Percentiles rank a stretch among this genome's conserved stretches.
Evolutionary conservation across 176 grass and related monocot genomes (phyloP).

Genomic region (Zea mays): DNA sequence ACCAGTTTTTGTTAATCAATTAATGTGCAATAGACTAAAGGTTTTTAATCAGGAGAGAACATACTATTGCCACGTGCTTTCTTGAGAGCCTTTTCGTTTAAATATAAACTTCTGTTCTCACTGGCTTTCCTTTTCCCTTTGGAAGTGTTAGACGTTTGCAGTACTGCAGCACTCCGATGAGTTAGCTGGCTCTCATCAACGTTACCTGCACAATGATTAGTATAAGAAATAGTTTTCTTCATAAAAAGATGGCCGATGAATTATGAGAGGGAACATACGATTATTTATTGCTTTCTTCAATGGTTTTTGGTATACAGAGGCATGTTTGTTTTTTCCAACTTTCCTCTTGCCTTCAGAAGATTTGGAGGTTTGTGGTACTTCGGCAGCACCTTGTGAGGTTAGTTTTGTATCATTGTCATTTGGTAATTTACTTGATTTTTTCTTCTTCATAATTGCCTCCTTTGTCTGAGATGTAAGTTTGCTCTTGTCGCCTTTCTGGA

Average conservation of each 20-base stretch:
- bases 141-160: slow-evolving; percentile 30
- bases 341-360: slow-evolving; percentile 44
- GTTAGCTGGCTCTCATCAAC: slow-evolving; percentile 27
- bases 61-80: slow-evolving; percentile 50
- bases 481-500: slow-evolving; percentile 32
- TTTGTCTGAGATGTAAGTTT: slow-evolving; percentile 17
- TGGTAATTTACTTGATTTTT: slow-evolving; percentile 30
- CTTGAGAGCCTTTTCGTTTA: slow-evolving; percentile 45
- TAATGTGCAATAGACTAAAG: neutral
- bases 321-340: slow-evolving; percentile 36
- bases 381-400: slow-evolving; percentile 10
- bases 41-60: slow-evolving; percentile 22
- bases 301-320: slow-evolving; percentile 32
- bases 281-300: slow-evolving; percentile 46
- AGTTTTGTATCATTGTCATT: slow-evolving; percentile 36
- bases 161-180: slow-evolving; percentile 13
- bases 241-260: slow-evolving; percentile 16
- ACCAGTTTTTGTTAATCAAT: slow-evolving; percentile 12
- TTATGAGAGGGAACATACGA: slow-evolving; percentile 35
- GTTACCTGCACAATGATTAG: slow-evolving; percentile 40
- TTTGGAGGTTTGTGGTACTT: slow-evolving; percentile 38
- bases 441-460: slow-evolving; percentile 36
- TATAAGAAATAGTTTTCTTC: slow-evolving; percentile 24
- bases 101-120: slow-evolving; percentile 22
- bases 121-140: slow-evolving; percentile 50